Base-by-base conservation (phyloP, 2,329 filamentous ascomycete species). In the Penicillium italicum region DNA sequence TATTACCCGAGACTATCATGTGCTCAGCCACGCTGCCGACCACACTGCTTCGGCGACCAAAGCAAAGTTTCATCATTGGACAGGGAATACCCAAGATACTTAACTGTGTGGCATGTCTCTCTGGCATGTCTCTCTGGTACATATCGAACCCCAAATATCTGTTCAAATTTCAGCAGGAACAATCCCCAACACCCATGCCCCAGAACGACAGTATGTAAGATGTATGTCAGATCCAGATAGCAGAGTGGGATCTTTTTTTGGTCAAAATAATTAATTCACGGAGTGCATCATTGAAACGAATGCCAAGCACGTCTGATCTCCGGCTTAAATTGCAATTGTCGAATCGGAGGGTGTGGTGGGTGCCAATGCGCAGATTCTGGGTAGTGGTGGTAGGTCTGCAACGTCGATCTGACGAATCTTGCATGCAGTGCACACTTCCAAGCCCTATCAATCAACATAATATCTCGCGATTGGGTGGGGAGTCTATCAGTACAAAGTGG, bases 271-370 rank as follows among this genome's bases (percentile, higher is more conserved):
- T 30, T 28, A 16, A 26, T 33, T 14, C 30, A 50, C 16, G 8
- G 12, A 43, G 37, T 24, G 26, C n/a, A 49, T 20, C 6, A 38
- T 22, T 34, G 30, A 34, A 40, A 44, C 22, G 5, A 26, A 51
- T 18, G 24, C 43, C 43, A 36, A 58, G 48, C 30, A 43, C 44
- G 28, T 26, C 20, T 22, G 22, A 31, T 37, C 46, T 31, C 41
- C 38, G 20, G 58, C 38, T 49, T 37, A 18, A 12, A 51, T 60
- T 18, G 16, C 16, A 56, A 59, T 54, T 28, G 10, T 46, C 58
- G 46, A 60, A 60, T 59, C 49, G 46, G 58, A 60, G 30, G 16
- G 12, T 20, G 50, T 43, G 50, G 54, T 47, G 28, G 42, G 30
- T 33, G 26, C 42, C 28, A n/a, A 30, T 31, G 38, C 12, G 30